A percentile compares a stretch with the other conserved stretches of the same genome.
Conservation (phyloP, 139 green algal genomes). For the Pseudopediastrum boryanum region DNA sequence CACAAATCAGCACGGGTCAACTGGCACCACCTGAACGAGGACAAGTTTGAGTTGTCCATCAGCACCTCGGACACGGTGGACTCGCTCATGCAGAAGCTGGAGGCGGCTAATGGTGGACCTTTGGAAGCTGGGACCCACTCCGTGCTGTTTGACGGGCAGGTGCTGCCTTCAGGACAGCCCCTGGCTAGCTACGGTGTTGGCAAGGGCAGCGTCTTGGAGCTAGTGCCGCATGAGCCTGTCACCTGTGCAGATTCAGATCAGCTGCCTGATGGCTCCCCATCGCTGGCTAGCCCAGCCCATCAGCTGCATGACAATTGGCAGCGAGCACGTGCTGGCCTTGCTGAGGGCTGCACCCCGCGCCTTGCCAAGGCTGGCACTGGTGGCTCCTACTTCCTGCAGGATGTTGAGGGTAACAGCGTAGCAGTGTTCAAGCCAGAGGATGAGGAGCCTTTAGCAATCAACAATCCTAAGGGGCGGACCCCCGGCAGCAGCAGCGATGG, state of each 20-base stretch:
- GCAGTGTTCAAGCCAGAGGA: slow-evolving; percentile 89
- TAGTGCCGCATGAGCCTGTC: slow-evolving; percentile 27
- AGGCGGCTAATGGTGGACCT: slow-evolving; percentile 30
- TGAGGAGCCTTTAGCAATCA: slow-evolving; percentile 80
- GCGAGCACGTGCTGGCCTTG: slow-evolving; percentile 32
- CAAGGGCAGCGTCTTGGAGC: slow-evolving; percentile 39
- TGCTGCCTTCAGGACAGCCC: slow-evolving; percentile 9
- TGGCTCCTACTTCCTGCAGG: slow-evolving; percentile 60
- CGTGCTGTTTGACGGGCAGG: slow-evolving; percentile 18
- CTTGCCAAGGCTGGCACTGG: slow-evolving; percentile 67
- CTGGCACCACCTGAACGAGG: slow-evolving; percentile 30
- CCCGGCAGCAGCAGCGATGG: slow-evolving; percentile 3
- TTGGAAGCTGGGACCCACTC: slow-evolving; percentile 4
- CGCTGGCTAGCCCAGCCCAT: slow-evolving; percentile 49
- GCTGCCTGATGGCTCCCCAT: slow-evolving; percentile 43
- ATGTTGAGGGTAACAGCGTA: slow-evolving; percentile 47
- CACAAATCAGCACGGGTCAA: slow-evolving; percentile 45
- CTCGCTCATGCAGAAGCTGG: slow-evolving; percentile 48
- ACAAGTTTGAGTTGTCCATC: slow-evolving; percentile 60
- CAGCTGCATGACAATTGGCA: slow-evolving; percentile 47
- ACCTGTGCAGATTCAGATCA: slow-evolving; percentile 12
- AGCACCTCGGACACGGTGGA: slow-evolving; percentile 42
- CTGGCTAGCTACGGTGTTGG: slow-evolving; percentile 43
- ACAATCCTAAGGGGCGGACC: slow-evolving; percentile 74
- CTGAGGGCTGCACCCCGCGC: slow-evolving; percentile 41